Conservation (phyloP, 495 filamentous ascomycete species). For the Talaromyces adpressus region DNA sequence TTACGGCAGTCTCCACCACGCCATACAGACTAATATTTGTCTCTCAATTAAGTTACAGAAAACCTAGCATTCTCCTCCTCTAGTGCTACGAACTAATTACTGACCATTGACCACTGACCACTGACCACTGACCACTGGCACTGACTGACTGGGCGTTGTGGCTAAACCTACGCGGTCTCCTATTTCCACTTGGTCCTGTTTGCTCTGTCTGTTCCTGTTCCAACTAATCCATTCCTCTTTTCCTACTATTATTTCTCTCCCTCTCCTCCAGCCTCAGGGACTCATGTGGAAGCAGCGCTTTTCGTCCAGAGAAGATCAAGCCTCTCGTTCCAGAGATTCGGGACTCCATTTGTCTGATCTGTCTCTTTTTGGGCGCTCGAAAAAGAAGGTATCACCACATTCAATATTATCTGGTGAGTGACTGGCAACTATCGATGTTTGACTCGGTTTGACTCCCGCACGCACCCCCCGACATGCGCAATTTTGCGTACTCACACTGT, state of each 20-base stretch:
- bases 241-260: conserved; percentile 11
- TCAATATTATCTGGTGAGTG: conserved; percentile 5
- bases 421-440: not conserved
- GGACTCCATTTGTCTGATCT: conserved; percentile 24
- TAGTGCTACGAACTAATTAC: not conserved
- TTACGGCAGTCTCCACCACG: not conserved
- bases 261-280: conserved; percentile 10
- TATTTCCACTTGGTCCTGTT: not conserved
- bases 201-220: not conserved
- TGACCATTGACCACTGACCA: not conserved
- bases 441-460: not conserved
- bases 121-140: not conserved
- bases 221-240: conserved; percentile 7
- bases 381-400: conserved; percentile 16
- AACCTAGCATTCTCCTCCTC: not conserved
- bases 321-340: conserved; percentile 18
- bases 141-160: not conserved
- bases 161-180: not conserved
- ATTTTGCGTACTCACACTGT: not conserved
- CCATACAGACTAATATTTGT: not conserved
- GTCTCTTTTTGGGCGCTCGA: conserved; percentile 33
- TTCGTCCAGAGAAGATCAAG: conserved; percentile 38
- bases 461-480: not conserved
- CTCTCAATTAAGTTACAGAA: not conserved
- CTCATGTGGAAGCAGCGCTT: conserved; percentile 43